phyloP scores from a whole-genome alignment of 371 early-diverging fungal species.

The Fennellomyces sp. region DNA sequence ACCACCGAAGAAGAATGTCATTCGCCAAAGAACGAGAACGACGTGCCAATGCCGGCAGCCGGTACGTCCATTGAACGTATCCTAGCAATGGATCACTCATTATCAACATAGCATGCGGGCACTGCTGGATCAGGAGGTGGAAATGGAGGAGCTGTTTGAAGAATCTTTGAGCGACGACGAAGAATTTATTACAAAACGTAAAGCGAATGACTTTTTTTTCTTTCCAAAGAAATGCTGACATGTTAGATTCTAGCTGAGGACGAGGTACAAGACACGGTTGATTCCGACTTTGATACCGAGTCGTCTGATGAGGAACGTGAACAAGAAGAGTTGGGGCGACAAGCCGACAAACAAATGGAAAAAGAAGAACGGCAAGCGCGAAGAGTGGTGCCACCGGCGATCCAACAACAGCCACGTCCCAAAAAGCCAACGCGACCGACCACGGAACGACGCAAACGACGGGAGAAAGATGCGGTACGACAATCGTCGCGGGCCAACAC shows the following conservation, averaged over 20 bases:
- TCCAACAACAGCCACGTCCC: not conserved
- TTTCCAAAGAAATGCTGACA: too few relatives aligned
- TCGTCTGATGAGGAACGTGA: constrained; percentile 64
- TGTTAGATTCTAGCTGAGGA: constrained; percentile 20
- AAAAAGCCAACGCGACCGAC: not conserved
- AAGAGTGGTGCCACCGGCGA: too few relatives aligned
- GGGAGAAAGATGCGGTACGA: constrained; percentile 27
- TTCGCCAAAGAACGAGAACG: constrained; percentile 54
- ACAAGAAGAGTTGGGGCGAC: constrained; percentile 52
- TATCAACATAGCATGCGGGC: constrained; percentile 50
- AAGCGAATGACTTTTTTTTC: not conserved
- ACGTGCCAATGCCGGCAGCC: constrained; percentile 63
- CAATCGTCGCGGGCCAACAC: constrained; percentile 63
- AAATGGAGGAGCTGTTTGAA: constrained; percentile 65
- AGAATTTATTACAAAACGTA: constrained; percentile 52
- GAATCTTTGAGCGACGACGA: constrained; percentile 58
- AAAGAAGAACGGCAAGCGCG: constrained; percentile 46
- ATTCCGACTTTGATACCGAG: constrained; percentile 65
- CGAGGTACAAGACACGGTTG: constrained; percentile 55
- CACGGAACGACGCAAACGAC: not conserved
- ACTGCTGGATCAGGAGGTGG: constrained; percentile 57
- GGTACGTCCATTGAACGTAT: constrained; percentile 38
- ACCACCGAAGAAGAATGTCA: constrained; percentile 44
- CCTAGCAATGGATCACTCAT: not conserved
- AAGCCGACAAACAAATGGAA: constrained; percentile 45